Conservation (phyloP, 768 basidiomycete species). For the Podaxis mareebaensis region DNA sequence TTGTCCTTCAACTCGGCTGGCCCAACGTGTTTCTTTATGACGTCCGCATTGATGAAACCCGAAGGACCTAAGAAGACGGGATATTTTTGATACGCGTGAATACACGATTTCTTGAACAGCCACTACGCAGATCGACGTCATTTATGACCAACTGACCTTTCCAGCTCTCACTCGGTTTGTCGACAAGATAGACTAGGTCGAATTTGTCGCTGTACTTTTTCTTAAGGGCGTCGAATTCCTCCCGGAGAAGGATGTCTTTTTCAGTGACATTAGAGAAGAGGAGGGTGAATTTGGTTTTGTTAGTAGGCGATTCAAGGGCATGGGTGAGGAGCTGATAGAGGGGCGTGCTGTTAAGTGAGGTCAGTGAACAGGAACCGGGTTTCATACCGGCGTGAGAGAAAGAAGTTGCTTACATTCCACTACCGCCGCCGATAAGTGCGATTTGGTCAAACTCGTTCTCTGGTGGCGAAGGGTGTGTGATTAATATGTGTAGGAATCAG, state of each 20-base stretch:
- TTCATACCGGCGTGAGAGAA: neutral
- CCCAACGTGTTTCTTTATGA: conserved; percentile 74
- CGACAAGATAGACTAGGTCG: conserved; percentile 84
- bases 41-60: conserved; percentile 74
- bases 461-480: conserved; percentile 27
- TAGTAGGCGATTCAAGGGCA: conserved; percentile 66
- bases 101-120: neutral
- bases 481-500: neutral
- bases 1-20: conserved; percentile 67
- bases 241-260: conserved; percentile 84
- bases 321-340: conserved; percentile 81
- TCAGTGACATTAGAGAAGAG: conserved; percentile 91
- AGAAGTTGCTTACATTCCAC: conserved; percentile 69
- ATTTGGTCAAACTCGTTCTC: conserved; percentile 85
- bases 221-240: conserved; percentile 72
- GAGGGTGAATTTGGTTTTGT: conserved; percentile 94
- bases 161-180: conserved; percentile 64
- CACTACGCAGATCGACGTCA: conserved; percentile 5
- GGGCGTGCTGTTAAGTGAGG: conserved; percentile 55
- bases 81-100: neutral
- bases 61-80: conserved; percentile 46
- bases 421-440: conserved; percentile 90
- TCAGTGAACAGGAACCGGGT: too few relatives aligned
- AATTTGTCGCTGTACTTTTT: conserved; percentile 70
- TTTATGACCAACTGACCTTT: conserved; percentile 43